Evolutionary conservation across 192 early-diverging fungal genomes (phyloP).

Genomic region (Jimgerdemannia lactiflua): DNA sequence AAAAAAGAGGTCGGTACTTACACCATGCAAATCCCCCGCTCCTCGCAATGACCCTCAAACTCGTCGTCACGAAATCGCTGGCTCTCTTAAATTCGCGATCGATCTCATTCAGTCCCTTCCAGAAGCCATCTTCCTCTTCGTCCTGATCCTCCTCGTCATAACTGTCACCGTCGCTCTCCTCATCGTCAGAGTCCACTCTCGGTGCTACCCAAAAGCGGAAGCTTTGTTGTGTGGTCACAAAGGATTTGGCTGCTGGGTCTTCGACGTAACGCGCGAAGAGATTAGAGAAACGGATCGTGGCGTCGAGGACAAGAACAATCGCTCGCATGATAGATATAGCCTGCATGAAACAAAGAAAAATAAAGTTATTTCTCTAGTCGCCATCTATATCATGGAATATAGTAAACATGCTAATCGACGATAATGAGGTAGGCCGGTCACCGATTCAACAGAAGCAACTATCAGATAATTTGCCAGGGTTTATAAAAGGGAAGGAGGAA

Average conservation of each 20-base stretch:
- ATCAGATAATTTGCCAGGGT: too few relatives aligned
- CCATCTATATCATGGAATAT: too few relatives aligned
- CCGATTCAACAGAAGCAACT: too few relatives aligned
- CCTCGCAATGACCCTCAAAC: conserved; percentile 32
- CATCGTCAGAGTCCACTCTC: neutral
- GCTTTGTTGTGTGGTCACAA: neutral
- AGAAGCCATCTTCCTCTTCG: neutral
- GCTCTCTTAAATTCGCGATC: conserved; percentile 20
- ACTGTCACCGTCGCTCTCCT: neutral
- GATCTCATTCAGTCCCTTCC: conserved; percentile 2
- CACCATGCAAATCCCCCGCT: conserved; percentile 16
- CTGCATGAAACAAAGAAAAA: neutral
- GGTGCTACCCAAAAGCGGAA: neutral
- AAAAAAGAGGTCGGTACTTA: conserved; percentile 17
- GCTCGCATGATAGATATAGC: conserved; percentile 16
- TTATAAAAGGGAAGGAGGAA: neutral
- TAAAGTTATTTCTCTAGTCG: neutral
- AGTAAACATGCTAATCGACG: too few relatives aligned
- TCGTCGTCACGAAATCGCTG: conserved; percentile 23
- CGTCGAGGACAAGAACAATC: conserved; percentile 20
- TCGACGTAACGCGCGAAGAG: conserved; percentile 8
- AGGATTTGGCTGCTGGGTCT: neutral
- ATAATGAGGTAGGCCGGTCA: too few relatives aligned
- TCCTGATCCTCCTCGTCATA: neutral
- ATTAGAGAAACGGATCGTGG: conserved; percentile 11